Conservation (phyloP, 495 filamentous ascomycete species). For the Geoglossum glabrum region DNA sequence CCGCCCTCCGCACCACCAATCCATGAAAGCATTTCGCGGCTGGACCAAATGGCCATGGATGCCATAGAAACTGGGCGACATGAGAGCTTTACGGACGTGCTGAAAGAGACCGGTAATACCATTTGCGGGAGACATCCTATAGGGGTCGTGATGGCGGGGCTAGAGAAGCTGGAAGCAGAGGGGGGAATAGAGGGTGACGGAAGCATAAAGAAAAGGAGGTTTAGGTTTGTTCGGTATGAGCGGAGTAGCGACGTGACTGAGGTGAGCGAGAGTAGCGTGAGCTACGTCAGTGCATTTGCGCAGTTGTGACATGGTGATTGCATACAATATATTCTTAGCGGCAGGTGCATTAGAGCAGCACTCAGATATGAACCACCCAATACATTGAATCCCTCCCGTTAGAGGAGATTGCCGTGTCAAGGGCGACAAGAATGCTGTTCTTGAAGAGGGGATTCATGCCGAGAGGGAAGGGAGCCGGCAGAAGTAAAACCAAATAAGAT, state of each 20-base stretch:
- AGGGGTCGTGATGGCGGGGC: slow-evolving; percentile 74
- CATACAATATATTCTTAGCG: background rate
- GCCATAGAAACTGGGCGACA: slow-evolving; percentile 60
- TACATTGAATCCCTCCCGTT: too few relatives aligned
- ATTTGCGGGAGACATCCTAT: slow-evolving; percentile 95
- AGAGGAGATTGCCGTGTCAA: too few relatives aligned
- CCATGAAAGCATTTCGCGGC: slow-evolving; percentile 63
- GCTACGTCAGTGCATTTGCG: slow-evolving; percentile 74
- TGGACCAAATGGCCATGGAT: slow-evolving; percentile 67
- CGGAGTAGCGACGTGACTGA: slow-evolving; percentile 59
- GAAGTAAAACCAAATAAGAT: too few relatives aligned
- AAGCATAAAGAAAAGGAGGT: slow-evolving; percentile 21
- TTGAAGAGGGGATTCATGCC: too few relatives aligned
- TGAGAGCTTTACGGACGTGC: slow-evolving; percentile 40
- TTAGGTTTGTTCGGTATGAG: slow-evolving; percentile 82
- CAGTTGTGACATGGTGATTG: slow-evolving; percentile 4
- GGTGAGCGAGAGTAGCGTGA: slow-evolving; percentile 70
- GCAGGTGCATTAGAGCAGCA: background rate
- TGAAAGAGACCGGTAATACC: slow-evolving; percentile 65
- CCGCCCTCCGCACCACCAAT: slow-evolving; percentile 34
- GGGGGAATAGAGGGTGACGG: background rate
- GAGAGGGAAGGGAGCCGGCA: too few relatives aligned
- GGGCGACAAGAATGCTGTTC: too few relatives aligned
- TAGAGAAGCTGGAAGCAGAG: slow-evolving; percentile 35
- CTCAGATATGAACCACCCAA: too few relatives aligned